Percentiles rank a stretch among this genome's conserved stretches.
Conservation (phyloP, 1,284 basidiomycete genomes). For the Microbotryum violaceum region DNA sequence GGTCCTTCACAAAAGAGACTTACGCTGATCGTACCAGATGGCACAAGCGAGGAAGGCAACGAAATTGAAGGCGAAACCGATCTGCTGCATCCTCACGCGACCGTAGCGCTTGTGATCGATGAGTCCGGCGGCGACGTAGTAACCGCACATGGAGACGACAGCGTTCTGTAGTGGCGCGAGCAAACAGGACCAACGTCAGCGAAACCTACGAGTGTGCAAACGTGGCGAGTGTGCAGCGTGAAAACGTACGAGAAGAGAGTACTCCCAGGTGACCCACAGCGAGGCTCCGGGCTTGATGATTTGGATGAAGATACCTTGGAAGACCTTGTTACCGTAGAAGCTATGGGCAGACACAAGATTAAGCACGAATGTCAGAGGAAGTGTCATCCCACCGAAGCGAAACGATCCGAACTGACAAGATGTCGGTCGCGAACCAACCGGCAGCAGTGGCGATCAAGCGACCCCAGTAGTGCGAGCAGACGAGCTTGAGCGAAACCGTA, state of each 20-base stretch:
- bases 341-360: neutral
- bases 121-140: slow-evolving; percentile 50
- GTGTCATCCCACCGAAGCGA: neutral
- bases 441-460: slow-evolving; percentile 48
- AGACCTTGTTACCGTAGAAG: slow-evolving; percentile 39
- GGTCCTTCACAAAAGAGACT: no score
- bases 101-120: slow-evolving; percentile 51
- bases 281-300: slow-evolving; percentile 45
- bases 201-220: neutral
- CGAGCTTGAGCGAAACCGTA: slow-evolving; percentile 46
- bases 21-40: slow-evolving; percentile 16
- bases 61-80: slow-evolving; percentile 48
- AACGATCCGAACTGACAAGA: slow-evolving; percentile 35
- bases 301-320: slow-evolving; percentile 45
- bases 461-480: slow-evolving; percentile 47
- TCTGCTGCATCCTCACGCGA: slow-evolving; percentile 46
- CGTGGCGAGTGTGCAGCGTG: neutral
- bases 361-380: neutral
- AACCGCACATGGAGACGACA: slow-evolving; percentile 47
- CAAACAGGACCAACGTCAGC: no score
- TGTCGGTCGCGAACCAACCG: slow-evolving; percentile 50
- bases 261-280: slow-evolving; percentile 46
- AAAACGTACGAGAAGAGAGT: slow-evolving; percentile 44
- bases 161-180: slow-evolving; percentile 33
- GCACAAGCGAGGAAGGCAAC: slow-evolving; percentile 44